Conservation (phyloP, 305 asterid genomes). For the Caryopteris hybrid region DNA sequence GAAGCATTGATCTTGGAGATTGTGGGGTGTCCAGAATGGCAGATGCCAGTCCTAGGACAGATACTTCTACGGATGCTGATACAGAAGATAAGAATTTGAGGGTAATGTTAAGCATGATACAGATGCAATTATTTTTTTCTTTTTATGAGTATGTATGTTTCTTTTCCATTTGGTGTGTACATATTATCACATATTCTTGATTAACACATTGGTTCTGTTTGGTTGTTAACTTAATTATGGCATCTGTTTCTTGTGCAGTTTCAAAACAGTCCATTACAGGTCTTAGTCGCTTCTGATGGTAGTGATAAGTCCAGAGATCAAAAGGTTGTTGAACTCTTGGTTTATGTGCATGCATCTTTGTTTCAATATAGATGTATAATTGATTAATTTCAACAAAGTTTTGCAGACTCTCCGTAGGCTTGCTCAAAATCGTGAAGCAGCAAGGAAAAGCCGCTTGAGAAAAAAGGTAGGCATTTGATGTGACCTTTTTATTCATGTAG, state of each 20-base stretch:
- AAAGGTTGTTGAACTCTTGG: constrained; percentile 51
- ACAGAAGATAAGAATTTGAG: constrained; percentile 74
- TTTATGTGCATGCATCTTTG: neutral
- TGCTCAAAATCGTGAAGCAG: constrained; percentile 99
- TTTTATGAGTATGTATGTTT: too few species aligned
- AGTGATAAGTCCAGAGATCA: constrained; percentile 96
- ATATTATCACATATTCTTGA: neutral
- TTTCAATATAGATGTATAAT: constrained; percentile 12
- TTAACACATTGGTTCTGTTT: neutral
- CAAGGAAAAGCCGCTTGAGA: constrained; percentile 95
- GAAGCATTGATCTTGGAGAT: constrained; percentile 27
- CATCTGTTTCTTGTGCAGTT: constrained; percentile 45
- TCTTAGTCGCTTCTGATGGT: constrained; percentile 74
- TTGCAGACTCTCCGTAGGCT: constrained; percentile 96
- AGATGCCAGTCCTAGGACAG: constrained; percentile 75
- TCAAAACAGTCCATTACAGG: constrained; percentile 49
- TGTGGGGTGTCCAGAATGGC: constrained; percentile 52
- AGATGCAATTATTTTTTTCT: too few species aligned
- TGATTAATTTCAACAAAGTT: constrained; percentile 17
- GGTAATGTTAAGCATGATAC: constrained; percentile 38
- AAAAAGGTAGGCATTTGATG: constrained; percentile 51
- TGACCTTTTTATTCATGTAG: neutral
- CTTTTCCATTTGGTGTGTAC: too few species aligned
- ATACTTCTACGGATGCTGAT: constrained; percentile 88
- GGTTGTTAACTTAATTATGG: constrained; percentile 12